These are phyloP conservation scores for Nicotiana rustica DNA, from an alignment of 305 asterid species.

Conservation along the genomic window DNA sequence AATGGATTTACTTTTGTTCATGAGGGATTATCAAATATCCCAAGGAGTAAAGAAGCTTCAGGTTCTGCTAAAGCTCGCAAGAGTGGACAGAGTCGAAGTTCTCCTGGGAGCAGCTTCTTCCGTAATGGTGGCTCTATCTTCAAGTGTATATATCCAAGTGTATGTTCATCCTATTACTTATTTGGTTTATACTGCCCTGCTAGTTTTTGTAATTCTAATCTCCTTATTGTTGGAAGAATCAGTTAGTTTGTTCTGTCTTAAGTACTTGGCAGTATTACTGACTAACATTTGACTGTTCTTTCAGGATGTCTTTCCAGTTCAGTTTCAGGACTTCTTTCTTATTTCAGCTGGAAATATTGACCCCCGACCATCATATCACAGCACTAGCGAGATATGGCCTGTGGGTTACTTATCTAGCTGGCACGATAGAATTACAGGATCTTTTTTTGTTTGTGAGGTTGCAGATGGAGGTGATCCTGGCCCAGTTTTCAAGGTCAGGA, in stretches of 20 bases:
- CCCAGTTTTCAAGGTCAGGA: constrained; percentile 72
- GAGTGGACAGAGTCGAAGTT: constrained; percentile 53
- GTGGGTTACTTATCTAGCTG: constrained; percentile 90
- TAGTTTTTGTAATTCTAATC: constrained; percentile 18
- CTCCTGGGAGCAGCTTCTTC: constrained; percentile 47
- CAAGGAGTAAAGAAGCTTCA: constrained; percentile 55
- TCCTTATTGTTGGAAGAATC: constrained; percentile 3
- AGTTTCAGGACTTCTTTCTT: constrained; percentile 85
- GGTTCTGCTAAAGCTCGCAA: constrained; percentile 45
- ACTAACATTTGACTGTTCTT: constrained; percentile 32
- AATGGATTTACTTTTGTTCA: constrained; percentile 46
- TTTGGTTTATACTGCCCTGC: constrained; percentile 11
- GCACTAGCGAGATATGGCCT: constrained; percentile 78
- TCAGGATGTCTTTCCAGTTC: constrained; percentile 91
- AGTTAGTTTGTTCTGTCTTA: constrained; percentile 6
- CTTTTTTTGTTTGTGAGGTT: constrained; percentile 81
- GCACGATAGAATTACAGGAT: constrained; percentile 95
- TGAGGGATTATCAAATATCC: constrained; percentile 48
- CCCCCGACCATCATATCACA: constrained; percentile 77
- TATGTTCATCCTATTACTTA: constrained; percentile 28
- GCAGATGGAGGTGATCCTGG: constrained; percentile 91
- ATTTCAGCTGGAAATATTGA: constrained; percentile 80
- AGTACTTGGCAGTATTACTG: constrained; percentile 20
- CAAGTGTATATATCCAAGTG: constrained; percentile 27
- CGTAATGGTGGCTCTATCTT: constrained; percentile 25